phyloP scores from a whole-genome alignment of 495 filamentous ascomycete species.

The Penicillium tannophilum region DNA sequence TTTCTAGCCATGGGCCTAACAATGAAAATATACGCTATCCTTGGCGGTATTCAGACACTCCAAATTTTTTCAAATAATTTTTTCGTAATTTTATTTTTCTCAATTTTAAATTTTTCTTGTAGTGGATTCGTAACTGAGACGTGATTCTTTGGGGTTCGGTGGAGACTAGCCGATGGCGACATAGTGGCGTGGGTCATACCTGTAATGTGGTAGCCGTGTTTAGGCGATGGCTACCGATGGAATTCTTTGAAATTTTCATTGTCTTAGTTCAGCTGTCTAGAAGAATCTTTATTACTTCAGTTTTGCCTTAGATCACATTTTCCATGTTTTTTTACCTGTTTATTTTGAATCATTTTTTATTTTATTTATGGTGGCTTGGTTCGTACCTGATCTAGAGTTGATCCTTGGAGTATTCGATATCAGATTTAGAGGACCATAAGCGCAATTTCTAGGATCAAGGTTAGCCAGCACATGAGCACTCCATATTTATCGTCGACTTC shows the following conservation, averaged over 20 bases:
- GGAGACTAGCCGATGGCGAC: slow-evolving; percentile 16
- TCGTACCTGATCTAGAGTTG: too few species aligned
- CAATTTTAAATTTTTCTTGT: slow-evolving; percentile 1
- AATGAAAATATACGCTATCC: slow-evolving; percentile 19
- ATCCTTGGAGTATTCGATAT: too few species aligned
- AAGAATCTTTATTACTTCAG: neutral
- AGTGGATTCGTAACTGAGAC: neutral
- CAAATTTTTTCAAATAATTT: neutral
- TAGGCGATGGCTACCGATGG: slow-evolving; percentile 16
- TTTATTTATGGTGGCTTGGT: too few species aligned
- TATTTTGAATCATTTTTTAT: too few species aligned
- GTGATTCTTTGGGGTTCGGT: slow-evolving; percentile 6
- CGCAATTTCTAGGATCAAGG: too few species aligned
- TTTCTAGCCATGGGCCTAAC: slow-evolving; percentile 28
- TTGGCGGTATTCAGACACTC: slow-evolving; percentile 13
- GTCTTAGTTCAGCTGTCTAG: neutral
- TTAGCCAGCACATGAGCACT: too few species aligned
- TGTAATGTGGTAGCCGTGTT: slow-evolving; percentile 10
- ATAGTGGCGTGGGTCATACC: slow-evolving; percentile 9
- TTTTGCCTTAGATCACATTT: too few species aligned
- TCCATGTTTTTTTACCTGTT: too few species aligned
- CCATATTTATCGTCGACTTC: too few species aligned
- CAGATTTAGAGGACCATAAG: too few species aligned
- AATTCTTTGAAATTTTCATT: neutral
- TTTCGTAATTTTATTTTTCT: slow-evolving; percentile 4